Evolutionary conservation across 2,329 filamentous ascomycete genomes (phyloP), one percentile per base, ranked within the genome.

Genomic region (Aaosphaeria arxii): DNA sequence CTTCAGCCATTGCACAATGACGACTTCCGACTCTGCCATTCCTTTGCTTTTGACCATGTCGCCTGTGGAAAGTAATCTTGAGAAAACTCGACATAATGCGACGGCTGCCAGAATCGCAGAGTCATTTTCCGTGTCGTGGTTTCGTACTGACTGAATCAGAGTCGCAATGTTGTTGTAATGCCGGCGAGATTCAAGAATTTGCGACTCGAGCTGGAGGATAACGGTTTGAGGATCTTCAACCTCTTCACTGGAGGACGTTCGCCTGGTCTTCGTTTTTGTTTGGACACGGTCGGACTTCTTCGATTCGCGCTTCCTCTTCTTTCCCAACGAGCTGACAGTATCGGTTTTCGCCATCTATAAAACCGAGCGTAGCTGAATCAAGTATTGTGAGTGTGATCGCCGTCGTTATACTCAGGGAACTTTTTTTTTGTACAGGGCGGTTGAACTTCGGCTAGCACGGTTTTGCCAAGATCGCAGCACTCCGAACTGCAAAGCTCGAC

Each of bases 121-220:
- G 40, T 86, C 80, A 2, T 75, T 69, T 13, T 80, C 75, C 17
- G 75, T 67, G 3, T 78, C 70, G 33, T 80, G 67, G 35, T 83
- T 71, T 45, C 58, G 61, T 1, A 63, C 53, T 60, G 84, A 79
- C 39, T 79, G 78, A 41, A 95, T 76, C 35, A 97, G 74, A 7
- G 80, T 82, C 6, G 83, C 80, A 62, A 97, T 92, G 65, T 95
- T 90, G 76, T 96, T 95, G 78, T 95, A 95, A 72, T 96, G 83
- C 70, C 91, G 89, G 63, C 85, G 88, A 43, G 91, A 95, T 69
- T 94, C 86, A 52, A 91, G 73, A 47, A 97, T 91, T 48, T 88
- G 86, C 54, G 83, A 78, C 73, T 96, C 91, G 46, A 96, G 80
- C 46, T 83, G 74, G 39, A 92, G 73, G 50, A 96, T 88, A 53